Base-by-base conservation (phyloP, 768 basidiomycete species). In the Lentinus tigrinus region DNA sequence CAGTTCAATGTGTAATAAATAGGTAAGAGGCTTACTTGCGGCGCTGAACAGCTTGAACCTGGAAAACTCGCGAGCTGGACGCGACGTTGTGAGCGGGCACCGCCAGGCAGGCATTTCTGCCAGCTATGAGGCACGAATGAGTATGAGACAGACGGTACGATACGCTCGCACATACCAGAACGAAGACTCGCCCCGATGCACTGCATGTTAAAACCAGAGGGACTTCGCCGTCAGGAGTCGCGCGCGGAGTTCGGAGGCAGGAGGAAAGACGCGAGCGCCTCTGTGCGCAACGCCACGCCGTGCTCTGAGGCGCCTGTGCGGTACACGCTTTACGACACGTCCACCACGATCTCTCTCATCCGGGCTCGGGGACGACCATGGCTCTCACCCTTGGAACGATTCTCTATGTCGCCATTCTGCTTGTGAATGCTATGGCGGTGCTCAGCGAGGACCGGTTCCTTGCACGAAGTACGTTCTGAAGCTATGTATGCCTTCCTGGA, bases 391-490 rank as follows among this genome's bases (percentile, higher is more conserved):
- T 92, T 44, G 91, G 90, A 39, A 82, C 82, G 16, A 82, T 97
- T 63, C 75, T 98, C 65, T 93, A 97, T 77, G 88, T 94, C 55
- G 77, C 85, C 24, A 79, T 99, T 23, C 85, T 99, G 42, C 78
- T 98, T 69, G 85, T 95, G 66, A 98, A 99, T 72, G 93, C 95
- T 44, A 85, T 98, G 72, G 96, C 96, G 8, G 88, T 99, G 57
- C 80, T 99, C 61, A 96, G 87, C 67, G 96, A 99, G 74, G 96
- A 99, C 66, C 84, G 96, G 7, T 99, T 99, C 74, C 86, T 99
- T 54, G 89, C 94, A 21, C 80, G 88, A 70, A 94, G 95, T 96
- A 70, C 65, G 89, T 81, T 55, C 24, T 56, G 39, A 37, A 50
- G n/a, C 52, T 21, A 6, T 28, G 13, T n/a, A 17, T 26, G 39